phyloP scores from a whole-genome alignment of 768 basidiomycete species.

The Mycena vitilis region DNA sequence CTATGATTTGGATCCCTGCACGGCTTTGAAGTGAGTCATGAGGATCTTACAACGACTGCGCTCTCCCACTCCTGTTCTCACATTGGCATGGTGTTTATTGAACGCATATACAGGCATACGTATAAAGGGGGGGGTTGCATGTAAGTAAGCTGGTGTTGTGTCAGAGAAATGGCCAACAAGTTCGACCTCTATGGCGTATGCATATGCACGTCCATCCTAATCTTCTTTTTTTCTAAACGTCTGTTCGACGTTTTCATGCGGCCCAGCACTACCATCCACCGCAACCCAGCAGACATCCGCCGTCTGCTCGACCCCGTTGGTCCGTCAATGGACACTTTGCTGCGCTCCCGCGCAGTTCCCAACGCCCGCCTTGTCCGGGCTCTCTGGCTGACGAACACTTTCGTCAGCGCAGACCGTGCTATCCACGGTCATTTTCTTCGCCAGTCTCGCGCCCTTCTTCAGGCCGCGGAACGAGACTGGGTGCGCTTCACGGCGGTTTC shows the following conservation, averaged over 20 bases:
- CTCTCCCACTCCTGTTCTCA: conserved; percentile 13
- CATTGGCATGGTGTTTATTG: conserved; percentile 19
- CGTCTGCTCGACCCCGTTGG: conserved; percentile 15
- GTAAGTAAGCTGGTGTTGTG: conserved; percentile 12
- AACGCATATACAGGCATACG: conserved; percentile 15
- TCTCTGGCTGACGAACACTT: conserved; percentile 60
- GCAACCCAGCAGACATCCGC: conserved; percentile 13
- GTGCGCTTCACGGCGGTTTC: conserved; percentile 45
- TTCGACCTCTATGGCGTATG: conserved; percentile 33
- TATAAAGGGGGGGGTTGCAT: conserved; percentile 31
- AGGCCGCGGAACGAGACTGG: conserved; percentile 48
- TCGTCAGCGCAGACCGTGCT: conserved; percentile 54
- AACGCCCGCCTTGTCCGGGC: conserved; percentile 50
- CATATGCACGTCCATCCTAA: conserved; percentile 21
- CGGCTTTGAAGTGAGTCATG: conserved; percentile 21
- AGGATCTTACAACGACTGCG: conserved; percentile 7
- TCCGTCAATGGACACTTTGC: conserved; percentile 25
- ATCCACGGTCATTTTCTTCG: conserved; percentile 50
- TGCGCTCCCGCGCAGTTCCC: conserved; percentile 46
- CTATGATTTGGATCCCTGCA: not conserved
- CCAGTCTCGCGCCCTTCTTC: conserved; percentile 47
- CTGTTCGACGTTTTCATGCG: not conserved
- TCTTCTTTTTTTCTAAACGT: conserved; percentile 7
- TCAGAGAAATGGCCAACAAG: conserved; percentile 29
- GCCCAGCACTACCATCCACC: not conserved